Evolutionary conservation across 306 rosid genomes (phyloP).

Genomic region (Quercus bicolor): DNA sequence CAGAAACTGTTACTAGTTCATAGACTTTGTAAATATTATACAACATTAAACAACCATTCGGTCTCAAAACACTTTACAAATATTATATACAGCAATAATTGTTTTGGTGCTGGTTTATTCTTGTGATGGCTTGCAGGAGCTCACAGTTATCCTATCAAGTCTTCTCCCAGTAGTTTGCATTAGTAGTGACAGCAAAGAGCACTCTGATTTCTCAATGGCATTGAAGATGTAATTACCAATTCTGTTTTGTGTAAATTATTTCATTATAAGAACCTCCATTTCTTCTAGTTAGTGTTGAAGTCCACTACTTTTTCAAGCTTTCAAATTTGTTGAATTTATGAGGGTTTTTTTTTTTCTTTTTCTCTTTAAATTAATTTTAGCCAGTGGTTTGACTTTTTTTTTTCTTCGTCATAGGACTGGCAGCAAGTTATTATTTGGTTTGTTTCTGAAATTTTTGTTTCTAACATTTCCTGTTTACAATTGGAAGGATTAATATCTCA

Average conservation of each 20-base stretch:
- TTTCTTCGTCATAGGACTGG: constrained; percentile 9
- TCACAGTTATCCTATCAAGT: constrained; percentile 62
- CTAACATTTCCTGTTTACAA: constrained; percentile 14
- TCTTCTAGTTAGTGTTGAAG: constrained; percentile 14
- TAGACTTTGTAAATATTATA: background rate
- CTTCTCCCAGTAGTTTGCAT: constrained; percentile 74
- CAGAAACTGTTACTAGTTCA: background rate
- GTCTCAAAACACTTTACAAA: background rate
- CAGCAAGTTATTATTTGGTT: background rate
- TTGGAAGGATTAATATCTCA: constrained; percentile 9
- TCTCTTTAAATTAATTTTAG: background rate
- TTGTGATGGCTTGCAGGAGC: constrained; percentile 54
- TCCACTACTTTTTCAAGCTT: constrained; percentile 8
- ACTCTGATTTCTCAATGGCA: constrained; percentile 73
- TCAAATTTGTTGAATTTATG: constrained; percentile 24
- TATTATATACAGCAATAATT: background rate
- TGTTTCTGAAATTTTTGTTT: background rate
- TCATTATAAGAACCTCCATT: background rate
- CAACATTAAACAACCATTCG: too few species aligned
- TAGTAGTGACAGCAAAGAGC: constrained; percentile 71
- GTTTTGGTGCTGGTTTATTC: constrained; percentile 8
- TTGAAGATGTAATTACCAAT: constrained; percentile 53
- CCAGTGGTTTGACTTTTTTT: constrained; percentile 10
- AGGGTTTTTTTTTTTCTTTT: background rate
- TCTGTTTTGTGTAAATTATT: constrained; percentile 21